Percentiles rank a stretch among this genome's conserved stretches.
These are phyloP conservation scores for Trichoderma guizhouense DNA, from an alignment of 2,329 filamentous ascomycete species.

Conservation along the genomic window DNA sequence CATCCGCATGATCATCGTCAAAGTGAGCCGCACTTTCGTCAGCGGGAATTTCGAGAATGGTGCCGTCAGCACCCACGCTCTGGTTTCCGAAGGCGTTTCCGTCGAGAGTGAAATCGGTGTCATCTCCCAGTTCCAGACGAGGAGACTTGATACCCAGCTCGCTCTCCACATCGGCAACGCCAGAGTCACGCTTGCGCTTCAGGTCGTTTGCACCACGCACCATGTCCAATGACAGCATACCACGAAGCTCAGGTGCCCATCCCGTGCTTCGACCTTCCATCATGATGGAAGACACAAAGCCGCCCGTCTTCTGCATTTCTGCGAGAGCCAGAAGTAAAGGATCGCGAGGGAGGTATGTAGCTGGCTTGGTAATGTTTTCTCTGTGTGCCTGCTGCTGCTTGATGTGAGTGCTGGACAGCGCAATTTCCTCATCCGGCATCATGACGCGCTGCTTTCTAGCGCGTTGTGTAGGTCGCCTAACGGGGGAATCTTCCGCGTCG, in stretches of 20 bases:
- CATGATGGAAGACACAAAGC: conserved; percentile 84
- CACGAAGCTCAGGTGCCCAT: conserved; percentile 90
- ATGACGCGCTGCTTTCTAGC: conserved; percentile 76
- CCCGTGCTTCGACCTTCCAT: conserved; percentile 71
- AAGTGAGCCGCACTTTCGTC: conserved; percentile 48
- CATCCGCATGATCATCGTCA: conserved; percentile 46
- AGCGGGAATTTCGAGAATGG: conserved; percentile 62
- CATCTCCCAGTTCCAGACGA: conserved; percentile 64
- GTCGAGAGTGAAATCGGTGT: conserved; percentile 51
- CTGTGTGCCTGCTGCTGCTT: conserved; percentile 83
- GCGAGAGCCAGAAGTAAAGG: conserved; percentile 82
- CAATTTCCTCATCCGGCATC: conserved; percentile 75
- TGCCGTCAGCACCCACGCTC: conserved; percentile 56
- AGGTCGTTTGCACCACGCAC: conserved; percentile 73
- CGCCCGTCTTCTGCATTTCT: conserved; percentile 87
- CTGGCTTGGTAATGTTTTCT: conserved; percentile 78
- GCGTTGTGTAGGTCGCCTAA: conserved; percentile 68
- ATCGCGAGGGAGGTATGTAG: conserved; percentile 81
- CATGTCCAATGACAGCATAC: conserved; percentile 84
- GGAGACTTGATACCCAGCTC: conserved; percentile 66
- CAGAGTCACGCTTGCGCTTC: conserved; percentile 91
- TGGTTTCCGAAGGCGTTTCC: conserved; percentile 53
- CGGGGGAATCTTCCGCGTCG: conserved; percentile 55
- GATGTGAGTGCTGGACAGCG: conserved; percentile 73
- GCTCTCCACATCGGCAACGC: conserved; percentile 73